Evolutionary conservation across 2,329 filamentous ascomycete genomes (phyloP).

Genomic region (Tolypocladium album): DNA sequence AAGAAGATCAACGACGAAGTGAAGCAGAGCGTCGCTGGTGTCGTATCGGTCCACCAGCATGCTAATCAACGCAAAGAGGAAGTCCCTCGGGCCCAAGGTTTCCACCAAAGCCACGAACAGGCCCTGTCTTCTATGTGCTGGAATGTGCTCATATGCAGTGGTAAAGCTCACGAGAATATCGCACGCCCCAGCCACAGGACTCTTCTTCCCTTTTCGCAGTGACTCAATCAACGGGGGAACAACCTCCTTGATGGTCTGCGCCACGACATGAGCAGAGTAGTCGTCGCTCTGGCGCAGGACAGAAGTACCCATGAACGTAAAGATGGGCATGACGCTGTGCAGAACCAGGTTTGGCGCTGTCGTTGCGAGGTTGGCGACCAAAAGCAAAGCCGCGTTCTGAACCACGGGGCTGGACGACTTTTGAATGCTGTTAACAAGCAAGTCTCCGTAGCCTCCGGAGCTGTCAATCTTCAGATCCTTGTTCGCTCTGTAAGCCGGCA

Average conservation of each 20-base stretch:
- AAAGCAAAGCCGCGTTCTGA: conserved; percentile 79
- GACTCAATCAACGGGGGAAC: conserved; percentile 85
- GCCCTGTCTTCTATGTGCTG: conserved; percentile 69
- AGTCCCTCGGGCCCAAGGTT: conserved; percentile 77
- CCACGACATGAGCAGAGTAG: conserved; percentile 92
- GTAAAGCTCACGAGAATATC: conserved; percentile 93
- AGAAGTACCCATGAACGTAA: conserved; percentile 93
- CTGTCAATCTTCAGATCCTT: conserved; percentile 58
- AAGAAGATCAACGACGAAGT: conserved; percentile 67
- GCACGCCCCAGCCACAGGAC: conserved; percentile 68
- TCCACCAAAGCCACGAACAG: conserved; percentile 78
- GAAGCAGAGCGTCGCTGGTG: conserved; percentile 59
- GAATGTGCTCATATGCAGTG: conserved; percentile 92
- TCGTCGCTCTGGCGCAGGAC: conserved; percentile 89
- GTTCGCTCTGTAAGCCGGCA: conserved; percentile 61
- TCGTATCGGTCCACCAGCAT: conserved; percentile 89
- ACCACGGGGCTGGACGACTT: conserved; percentile 87
- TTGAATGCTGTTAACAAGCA: conserved; percentile 89
- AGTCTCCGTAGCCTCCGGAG: conserved; percentile 72
- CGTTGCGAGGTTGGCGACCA: conserved; percentile 78
- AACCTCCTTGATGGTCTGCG: conserved; percentile 88
- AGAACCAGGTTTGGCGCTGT: conserved; percentile 85
- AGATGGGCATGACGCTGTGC: conserved; percentile 97
- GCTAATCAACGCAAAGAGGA: conserved; percentile 75
- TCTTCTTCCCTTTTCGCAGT: conserved; percentile 68